A percentile compares a stretch with the other conserved stretches of the same genome.
Evolutionary conservation across 345 rosid species (phyloP).

Genomic region (Cardamine occulta): DNA sequence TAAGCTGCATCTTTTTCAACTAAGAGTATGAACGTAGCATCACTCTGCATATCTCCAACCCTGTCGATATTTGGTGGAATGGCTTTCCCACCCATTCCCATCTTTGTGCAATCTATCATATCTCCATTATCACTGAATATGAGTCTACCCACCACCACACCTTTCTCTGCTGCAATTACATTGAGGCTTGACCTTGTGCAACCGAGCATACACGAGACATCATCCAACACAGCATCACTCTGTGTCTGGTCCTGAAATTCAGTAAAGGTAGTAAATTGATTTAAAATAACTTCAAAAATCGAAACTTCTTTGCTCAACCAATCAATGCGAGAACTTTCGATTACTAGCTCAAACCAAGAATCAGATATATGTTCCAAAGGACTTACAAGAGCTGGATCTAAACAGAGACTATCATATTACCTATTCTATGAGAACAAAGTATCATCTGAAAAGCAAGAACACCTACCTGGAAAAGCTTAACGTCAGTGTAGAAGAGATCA

Average conservation of each 20-base stretch:
- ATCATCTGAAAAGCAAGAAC: slow-evolving; percentile 19
- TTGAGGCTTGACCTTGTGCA: slow-evolving; percentile 93
- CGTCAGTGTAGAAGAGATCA: slow-evolving; percentile 97
- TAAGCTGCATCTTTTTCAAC: slow-evolving; percentile 98
- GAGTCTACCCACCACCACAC: slow-evolving; percentile 92
- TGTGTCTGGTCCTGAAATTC: slow-evolving; percentile 86
- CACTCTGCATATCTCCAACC: slow-evolving; percentile 95
- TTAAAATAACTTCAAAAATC: background rate
- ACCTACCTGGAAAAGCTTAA: slow-evolving; percentile 87
- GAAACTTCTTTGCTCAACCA: background rate
- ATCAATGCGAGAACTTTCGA: background rate
- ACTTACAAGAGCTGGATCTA: background rate
- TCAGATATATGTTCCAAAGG: background rate
- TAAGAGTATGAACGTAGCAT: slow-evolving; percentile 79
- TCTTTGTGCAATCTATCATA: slow-evolving; percentile 95
- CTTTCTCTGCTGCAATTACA: slow-evolving; percentile 92
- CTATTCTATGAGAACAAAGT: background rate
- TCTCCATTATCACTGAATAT: slow-evolving; percentile 97
- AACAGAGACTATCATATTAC: background rate
- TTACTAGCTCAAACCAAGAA: background rate
- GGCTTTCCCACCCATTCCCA: slow-evolving; percentile 99
- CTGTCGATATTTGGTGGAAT: slow-evolving; percentile 94
- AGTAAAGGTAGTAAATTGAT: slow-evolving; percentile 24
- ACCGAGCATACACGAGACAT: slow-evolving; percentile 92
- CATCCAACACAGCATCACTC: slow-evolving; percentile 84